Evolutionary conservation across 2,329 filamentous ascomycete species (phyloP).

Genomic region (Cadophora sp.): DNA sequence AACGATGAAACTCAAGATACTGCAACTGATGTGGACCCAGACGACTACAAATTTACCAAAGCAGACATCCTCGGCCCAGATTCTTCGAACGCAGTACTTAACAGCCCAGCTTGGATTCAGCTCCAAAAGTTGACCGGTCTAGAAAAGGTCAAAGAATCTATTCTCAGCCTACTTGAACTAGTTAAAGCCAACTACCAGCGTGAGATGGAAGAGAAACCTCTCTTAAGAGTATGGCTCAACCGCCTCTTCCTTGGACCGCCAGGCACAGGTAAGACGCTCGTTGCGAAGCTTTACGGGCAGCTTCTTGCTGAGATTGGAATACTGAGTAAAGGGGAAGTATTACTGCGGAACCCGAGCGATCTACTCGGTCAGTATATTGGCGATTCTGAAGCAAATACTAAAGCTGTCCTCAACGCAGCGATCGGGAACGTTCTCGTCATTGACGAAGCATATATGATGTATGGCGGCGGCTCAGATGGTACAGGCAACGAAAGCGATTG

Average conservation of each 20-base stretch:
- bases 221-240: slow-evolving; percentile 68
- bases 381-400: slow-evolving; percentile 72
- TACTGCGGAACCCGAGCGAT: slow-evolving; percentile 36
- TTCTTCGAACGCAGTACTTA: slow-evolving; percentile 56
- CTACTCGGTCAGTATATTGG: slow-evolving; percentile 62
- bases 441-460: slow-evolving; percentile 64
- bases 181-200: slow-evolving; percentile 62
- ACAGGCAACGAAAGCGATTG: slow-evolving; percentile 55
- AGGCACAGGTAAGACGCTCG: slow-evolving; percentile 77
- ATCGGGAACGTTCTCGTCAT: slow-evolving; percentile 59
- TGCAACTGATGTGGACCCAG: slow-evolving; percentile 42
- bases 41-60: slow-evolving; percentile 65
- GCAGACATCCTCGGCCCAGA: slow-evolving; percentile 76
- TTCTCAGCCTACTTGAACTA: slow-evolving; percentile 61
- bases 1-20: not conserved
- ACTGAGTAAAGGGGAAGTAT: slow-evolving; percentile 58
- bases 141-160: slow-evolving; percentile 56
- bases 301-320: slow-evolving; percentile 67
- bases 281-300: slow-evolving; percentile 74
- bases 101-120: slow-evolving; percentile 61
- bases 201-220: slow-evolving; percentile 67
- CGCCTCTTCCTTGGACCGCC: slow-evolving; percentile 73
- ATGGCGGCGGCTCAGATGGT: slow-evolving; percentile 34
- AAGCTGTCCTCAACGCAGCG: slow-evolving; percentile 69
- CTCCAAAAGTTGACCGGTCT: slow-evolving; percentile 66